These are phyloP conservation scores for Gyromitra esculenta DNA, from an alignment of 2,329 filamentous ascomycete genomes.

Conservation along the genomic window DNA sequence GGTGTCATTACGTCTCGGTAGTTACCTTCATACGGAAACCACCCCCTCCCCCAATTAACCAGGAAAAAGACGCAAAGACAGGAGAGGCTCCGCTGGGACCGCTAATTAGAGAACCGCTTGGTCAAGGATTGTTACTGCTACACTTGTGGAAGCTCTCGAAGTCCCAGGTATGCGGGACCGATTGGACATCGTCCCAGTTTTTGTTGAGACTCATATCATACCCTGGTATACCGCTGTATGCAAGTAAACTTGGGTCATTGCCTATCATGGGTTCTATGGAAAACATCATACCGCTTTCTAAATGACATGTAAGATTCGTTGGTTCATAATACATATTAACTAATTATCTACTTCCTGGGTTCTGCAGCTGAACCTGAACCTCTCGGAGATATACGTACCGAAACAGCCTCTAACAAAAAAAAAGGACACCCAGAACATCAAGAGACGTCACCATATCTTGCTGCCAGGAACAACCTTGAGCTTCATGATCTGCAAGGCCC, in stretches of 20 bases:
- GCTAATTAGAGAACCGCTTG: conserved; percentile 5
- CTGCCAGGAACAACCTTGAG: conserved; percentile 11
- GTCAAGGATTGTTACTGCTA: conserved; percentile 33
- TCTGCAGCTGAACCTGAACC: conserved; percentile 4
- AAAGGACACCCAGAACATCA: conserved; percentile 22
- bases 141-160: conserved; percentile 36
- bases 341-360: conserved; percentile 19
- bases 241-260: conserved; percentile 32
- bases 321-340: conserved; percentile 19
- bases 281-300: conserved; percentile 12
- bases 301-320: conserved; percentile 24
- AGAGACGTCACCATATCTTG: conserved; percentile 12
- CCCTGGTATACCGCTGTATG: conserved; percentile 29
- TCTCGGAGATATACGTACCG: conserved; percentile 20
- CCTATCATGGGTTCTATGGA: conserved; percentile 23
- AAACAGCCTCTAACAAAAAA: conserved; percentile 8
- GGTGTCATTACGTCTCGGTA: conserved; percentile 48
- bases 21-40: conserved; percentile 39
- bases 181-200: conserved; percentile 42
- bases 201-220: conserved; percentile 42
- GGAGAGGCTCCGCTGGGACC: conserved; percentile 29
- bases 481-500: conserved; percentile 10
- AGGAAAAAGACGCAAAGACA: conserved; percentile 37
- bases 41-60: conserved; percentile 27
- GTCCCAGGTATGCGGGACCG: conserved; percentile 46